These are phyloP conservation scores for Porogramme epimiltina DNA, from an alignment of 1,284 basidiomycete species.

Conservation along the genomic window DNA sequence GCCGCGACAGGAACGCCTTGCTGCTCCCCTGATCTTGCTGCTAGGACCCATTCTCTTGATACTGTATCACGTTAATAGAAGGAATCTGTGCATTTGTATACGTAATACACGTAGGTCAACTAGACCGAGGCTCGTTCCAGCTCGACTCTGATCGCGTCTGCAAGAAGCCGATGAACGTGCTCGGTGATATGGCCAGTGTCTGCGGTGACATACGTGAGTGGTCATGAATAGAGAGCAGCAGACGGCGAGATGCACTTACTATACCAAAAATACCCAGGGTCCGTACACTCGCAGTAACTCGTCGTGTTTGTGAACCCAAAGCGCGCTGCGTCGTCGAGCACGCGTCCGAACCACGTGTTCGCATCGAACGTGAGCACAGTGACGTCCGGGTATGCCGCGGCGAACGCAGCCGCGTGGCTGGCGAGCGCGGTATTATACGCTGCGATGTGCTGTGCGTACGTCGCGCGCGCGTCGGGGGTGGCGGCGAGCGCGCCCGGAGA, in stretches of 20 bases:
- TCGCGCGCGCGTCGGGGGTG: constrained; percentile 29
- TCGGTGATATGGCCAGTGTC: constrained; percentile 54
- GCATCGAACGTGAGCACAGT: constrained; percentile 52
- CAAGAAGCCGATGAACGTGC: constrained; percentile 48
- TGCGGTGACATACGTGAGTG: constrained; percentile 15
- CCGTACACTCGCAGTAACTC: constrained; percentile 52
- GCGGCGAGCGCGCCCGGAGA: constrained; percentile 38
- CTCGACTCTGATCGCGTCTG: constrained; percentile 42
- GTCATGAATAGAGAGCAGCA: background rate
- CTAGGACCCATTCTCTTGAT: too few relatives aligned
- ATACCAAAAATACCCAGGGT: constrained; percentile 55
- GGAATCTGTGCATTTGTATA: too few relatives aligned
- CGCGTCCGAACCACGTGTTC: constrained; percentile 47
- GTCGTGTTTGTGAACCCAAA: constrained; percentile 53
- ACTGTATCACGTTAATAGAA: too few relatives aligned
- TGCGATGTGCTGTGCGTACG: constrained; percentile 39
- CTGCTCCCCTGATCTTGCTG: too few relatives aligned
- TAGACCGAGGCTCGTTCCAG: too few relatives aligned
- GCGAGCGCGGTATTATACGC: constrained; percentile 46
- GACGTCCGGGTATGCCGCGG: constrained; percentile 37
- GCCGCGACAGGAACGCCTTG: too few relatives aligned
- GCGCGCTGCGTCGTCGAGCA: constrained; percentile 42
- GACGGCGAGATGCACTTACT: constrained; percentile 43
- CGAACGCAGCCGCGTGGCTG: constrained; percentile 38
- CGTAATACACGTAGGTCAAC: background rate